Evolutionary conservation across 768 basidiomycete genomes (phyloP).

Genomic region (Multifurca ochricompacta): DNA sequence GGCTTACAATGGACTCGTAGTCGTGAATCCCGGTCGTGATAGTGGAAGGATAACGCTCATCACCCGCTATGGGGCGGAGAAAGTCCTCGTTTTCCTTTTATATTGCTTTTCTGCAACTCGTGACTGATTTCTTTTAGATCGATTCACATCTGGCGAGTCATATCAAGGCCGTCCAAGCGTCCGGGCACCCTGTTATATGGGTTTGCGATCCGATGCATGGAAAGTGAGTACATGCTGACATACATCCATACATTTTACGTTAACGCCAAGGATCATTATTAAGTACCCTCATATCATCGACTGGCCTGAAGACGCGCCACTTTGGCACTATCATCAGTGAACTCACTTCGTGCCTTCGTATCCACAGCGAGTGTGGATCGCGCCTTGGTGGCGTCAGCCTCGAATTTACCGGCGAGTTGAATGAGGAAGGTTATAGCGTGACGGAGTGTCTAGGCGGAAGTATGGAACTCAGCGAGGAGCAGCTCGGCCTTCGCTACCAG

Average conservation of each 20-base stretch:
- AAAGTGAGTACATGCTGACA: conserved; percentile 60
- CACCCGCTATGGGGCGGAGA: conserved; percentile 85
- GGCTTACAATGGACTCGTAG: conserved; percentile 34
- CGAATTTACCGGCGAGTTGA: conserved; percentile 88
- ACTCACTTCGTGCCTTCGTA: conserved; percentile 69
- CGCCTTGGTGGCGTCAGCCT: conserved; percentile 78
- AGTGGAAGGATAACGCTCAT: conserved; percentile 82
- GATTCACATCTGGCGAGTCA: conserved; percentile 67
- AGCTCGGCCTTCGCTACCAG: conserved; percentile 87
- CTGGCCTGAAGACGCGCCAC: conserved; percentile 83
- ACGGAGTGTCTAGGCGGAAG: conserved; percentile 97
- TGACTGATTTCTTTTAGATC: conserved; percentile 40
- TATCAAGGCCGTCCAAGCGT: conserved; percentile 69
- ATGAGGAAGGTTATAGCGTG: conserved; percentile 53
- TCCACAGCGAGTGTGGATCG: conserved; percentile 69
- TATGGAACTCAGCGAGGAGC: conserved; percentile 86
- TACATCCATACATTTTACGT: neutral
- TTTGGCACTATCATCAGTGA: conserved; percentile 87
- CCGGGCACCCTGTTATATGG: conserved; percentile 87
- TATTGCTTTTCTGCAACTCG: neutral
- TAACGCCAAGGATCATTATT: neutral
- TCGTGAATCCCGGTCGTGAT: conserved; percentile 83
- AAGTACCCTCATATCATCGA: conserved; percentile 76
- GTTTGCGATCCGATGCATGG: conserved; percentile 99
- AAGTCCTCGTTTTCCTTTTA: conserved; percentile 38